These are phyloP conservation scores for Mucor irregularis DNA, from an alignment of 371 early-diverging fungal species.

Conservation along the genomic window DNA sequence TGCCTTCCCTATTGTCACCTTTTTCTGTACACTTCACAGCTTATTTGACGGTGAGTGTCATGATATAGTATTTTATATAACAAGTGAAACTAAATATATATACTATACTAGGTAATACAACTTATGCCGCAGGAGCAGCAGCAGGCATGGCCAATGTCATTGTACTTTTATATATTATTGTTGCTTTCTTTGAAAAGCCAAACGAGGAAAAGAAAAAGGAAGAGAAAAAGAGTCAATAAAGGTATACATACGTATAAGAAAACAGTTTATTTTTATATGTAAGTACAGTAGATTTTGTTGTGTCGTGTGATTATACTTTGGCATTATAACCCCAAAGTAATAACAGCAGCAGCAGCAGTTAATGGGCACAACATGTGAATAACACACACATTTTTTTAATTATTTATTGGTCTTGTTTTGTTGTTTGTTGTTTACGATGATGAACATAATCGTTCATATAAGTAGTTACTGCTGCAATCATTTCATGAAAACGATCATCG, in stretches of 20 bases:
- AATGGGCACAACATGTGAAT: not conserved
- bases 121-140: constrained; percentile 49
- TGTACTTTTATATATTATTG: constrained; percentile 39
- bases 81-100: not conserved
- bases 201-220: not conserved
- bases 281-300: not conserved
- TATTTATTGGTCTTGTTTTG: not conserved
- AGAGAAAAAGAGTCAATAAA: constrained; percentile 9
- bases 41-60: constrained; percentile 42
- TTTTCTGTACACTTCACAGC: constrained; percentile 37
- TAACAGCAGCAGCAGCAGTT: not conserved
- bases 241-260: not conserved
- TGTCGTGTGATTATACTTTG: no score
- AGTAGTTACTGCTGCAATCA: constrained; percentile 22
- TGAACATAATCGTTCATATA: constrained; percentile 28
- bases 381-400: not conserved
- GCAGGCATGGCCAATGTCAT: constrained; percentile 46
- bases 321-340: no score
- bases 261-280: not conserved
- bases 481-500: constrained; percentile 30
- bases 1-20: constrained; percentile 44
- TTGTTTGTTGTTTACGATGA: constrained; percentile 10
- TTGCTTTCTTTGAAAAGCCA: constrained; percentile 25
- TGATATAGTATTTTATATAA: not conserved
- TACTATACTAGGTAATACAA: constrained; percentile 40